Conservation (phyloP, 352 stramenopile genomes). For the Phytophthora rubi region DNA sequence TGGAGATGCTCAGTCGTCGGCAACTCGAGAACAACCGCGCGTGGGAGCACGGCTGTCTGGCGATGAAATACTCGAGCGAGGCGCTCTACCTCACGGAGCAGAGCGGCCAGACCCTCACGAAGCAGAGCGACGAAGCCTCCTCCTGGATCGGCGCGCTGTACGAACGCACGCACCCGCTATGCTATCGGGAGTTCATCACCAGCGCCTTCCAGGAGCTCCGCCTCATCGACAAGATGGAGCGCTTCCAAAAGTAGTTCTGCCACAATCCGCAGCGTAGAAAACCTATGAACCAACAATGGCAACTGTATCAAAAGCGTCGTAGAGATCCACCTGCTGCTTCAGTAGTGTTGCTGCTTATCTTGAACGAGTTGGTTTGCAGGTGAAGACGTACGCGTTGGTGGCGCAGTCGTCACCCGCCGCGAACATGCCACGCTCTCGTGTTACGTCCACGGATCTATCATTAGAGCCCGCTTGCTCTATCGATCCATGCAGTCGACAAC, state of each 20-base stretch:
- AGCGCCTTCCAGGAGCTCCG: slow-evolving; percentile 52
- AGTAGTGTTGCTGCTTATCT: no score
- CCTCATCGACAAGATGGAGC: slow-evolving; percentile 41
- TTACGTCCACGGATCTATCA: no score
- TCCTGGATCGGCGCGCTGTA: slow-evolving; percentile 61
- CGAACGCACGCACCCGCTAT: slow-evolving; percentile 51
- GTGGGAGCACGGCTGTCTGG: slow-evolving; percentile 57
- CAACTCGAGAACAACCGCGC: slow-evolving; percentile 45
- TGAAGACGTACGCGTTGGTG: no score
- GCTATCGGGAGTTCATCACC: slow-evolving; percentile 61
- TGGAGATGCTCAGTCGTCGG: slow-evolving; percentile 53
- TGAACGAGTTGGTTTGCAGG: no score
- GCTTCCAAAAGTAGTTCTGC: slow-evolving; percentile 24
- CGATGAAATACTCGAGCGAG: slow-evolving; percentile 50
- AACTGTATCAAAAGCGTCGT: not conserved
- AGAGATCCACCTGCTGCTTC: no score
- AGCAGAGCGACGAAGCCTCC: slow-evolving; percentile 50
- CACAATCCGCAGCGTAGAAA: no score
- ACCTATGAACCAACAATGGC: not conserved
- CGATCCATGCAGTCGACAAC: no score
- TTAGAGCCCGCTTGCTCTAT: no score
- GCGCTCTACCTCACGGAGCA: slow-evolving; percentile 53
- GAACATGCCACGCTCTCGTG: no score
- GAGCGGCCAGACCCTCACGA: slow-evolving; percentile 47
- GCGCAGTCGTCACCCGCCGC: no score